These are phyloP conservation scores for Tolypocladium endophyticum DNA, from an alignment of 2,329 filamentous ascomycete genomes.

Conservation along the genomic window DNA sequence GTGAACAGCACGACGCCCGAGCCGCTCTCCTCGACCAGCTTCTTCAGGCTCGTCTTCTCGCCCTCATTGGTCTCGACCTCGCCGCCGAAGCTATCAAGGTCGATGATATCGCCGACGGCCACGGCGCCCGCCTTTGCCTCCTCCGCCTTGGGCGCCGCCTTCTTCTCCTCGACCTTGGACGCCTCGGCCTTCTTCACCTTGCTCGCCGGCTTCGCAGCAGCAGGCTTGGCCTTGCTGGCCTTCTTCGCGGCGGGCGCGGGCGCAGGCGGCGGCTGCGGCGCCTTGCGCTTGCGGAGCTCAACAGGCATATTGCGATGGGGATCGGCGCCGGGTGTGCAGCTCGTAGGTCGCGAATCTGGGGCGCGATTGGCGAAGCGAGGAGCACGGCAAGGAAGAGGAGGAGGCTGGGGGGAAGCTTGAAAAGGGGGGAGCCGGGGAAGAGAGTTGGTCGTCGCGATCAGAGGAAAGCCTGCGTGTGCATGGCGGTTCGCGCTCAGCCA, in stretches of 20 bases:
- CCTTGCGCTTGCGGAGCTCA: constrained; percentile 52
- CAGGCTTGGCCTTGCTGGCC: constrained; percentile 22
- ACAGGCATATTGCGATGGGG: constrained; percentile 42
- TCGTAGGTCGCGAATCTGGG: not conserved
- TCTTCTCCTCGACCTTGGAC: constrained; percentile 13
- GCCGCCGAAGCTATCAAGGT: constrained; percentile 50
- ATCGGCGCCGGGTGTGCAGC: not conserved
- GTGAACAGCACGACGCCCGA: constrained; percentile 86
- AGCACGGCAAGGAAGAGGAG: not conserved
- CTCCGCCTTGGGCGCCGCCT: constrained; percentile 12
- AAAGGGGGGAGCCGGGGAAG: not conserved
- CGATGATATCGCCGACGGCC: constrained; percentile 43
- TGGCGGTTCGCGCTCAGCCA: not conserved
- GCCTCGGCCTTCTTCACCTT: constrained; percentile 17
- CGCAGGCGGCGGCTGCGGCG: constrained; percentile 34
- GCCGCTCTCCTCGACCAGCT: constrained; percentile 73
- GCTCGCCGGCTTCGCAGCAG: constrained; percentile 26
- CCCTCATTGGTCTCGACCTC: constrained; percentile 83
- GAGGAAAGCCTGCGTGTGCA: not conserved
- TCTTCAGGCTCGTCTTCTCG: constrained; percentile 65
- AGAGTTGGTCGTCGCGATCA: not conserved
- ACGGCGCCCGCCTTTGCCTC: constrained; percentile 25
- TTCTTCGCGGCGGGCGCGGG: constrained; percentile 34
- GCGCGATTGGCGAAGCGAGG: not conserved
- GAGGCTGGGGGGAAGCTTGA: not conserved